Conservation (phyloP, 1,284 basidiomycete genomes). For the Salmacisia buchloeana region DNA sequence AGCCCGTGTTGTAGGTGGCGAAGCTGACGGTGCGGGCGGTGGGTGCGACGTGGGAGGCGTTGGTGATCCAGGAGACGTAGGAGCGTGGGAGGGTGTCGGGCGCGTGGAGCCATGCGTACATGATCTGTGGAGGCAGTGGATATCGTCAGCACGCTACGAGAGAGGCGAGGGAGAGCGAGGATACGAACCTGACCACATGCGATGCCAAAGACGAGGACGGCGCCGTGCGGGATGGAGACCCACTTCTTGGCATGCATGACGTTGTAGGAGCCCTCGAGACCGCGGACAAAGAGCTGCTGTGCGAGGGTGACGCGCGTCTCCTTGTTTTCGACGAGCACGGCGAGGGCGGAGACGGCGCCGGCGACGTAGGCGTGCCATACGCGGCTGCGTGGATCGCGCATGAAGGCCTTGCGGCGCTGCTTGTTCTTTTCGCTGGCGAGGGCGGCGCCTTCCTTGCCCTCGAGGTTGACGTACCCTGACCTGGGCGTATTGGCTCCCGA, state of each 20-base stretch:
- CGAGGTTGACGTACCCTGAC: constrained; percentile 26
- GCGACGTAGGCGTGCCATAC: constrained; percentile 85
- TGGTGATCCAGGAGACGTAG: constrained; percentile 46
- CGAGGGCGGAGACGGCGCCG: constrained; percentile 72
- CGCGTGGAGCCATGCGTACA: constrained; percentile 16
- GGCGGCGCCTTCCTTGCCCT: constrained; percentile 30
- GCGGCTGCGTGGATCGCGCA: constrained; percentile 46
- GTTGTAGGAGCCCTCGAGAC: constrained; percentile 78
- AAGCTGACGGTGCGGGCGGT: constrained; percentile 1
- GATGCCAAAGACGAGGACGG: constrained; percentile 73
- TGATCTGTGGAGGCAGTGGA: constrained; percentile 54
- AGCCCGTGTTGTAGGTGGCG: not conserved
- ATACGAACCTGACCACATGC: constrained; percentile 65
- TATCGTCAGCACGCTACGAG: not conserved
- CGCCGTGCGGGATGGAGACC: constrained; percentile 75
- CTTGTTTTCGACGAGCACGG: constrained; percentile 74
- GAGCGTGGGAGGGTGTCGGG: constrained; percentile 31
- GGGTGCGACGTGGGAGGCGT: constrained; percentile 34
- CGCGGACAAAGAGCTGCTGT: constrained; percentile 80
- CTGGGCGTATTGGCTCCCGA: constrained; percentile 32
- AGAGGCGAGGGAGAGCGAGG: not conserved
- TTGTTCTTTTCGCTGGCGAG: constrained; percentile 27
- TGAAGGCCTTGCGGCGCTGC: constrained; percentile 39
- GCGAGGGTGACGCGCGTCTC: constrained; percentile 68
- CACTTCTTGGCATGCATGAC: constrained; percentile 61